Conservation (phyloP, 768 basidiomycete species). For the Amanita pallidorosea region DNA sequence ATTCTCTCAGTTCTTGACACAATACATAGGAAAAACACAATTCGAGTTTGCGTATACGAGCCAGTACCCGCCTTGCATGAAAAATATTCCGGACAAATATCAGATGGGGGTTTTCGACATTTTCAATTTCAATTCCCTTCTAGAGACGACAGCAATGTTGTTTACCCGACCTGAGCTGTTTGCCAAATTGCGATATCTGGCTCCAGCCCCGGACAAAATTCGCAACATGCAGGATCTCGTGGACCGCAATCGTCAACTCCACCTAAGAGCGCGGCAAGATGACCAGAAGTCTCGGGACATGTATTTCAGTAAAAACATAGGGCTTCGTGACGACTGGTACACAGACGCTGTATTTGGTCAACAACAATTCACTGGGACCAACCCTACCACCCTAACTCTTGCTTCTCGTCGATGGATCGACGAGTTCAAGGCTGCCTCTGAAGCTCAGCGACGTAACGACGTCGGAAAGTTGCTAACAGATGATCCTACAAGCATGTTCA, state of each 20-base stretch:
- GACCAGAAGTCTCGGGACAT: slow-evolving; percentile 8
- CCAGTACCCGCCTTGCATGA: background rate
- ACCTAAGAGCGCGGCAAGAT: background rate
- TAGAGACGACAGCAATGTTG: background rate
- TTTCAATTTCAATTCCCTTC: background rate
- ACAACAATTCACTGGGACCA: slow-evolving; percentile 19
- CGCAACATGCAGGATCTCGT: background rate
- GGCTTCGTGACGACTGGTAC: slow-evolving; percentile 19
- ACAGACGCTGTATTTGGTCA: slow-evolving; percentile 20
- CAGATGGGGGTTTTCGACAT: background rate
- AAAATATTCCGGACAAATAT: background rate
- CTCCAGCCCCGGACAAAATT: background rate
- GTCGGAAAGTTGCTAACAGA: background rate
- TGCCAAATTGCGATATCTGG: background rate
- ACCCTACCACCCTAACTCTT: slow-evolving; percentile 16
- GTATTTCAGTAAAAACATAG: slow-evolving; percentile 17
- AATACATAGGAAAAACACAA: background rate
- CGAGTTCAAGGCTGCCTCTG: slow-evolving; percentile 1
- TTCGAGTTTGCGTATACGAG: background rate
- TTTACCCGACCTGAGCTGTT: background rate
- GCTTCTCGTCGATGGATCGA: slow-evolving; percentile 13
- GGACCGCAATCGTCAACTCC: background rate
- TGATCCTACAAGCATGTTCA: background rate
- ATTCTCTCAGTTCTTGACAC: background rate
- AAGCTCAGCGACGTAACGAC: background rate